Evolutionary conservation across 768 basidiomycete species (phyloP).

Genomic region (Mycena galopus): DNA sequence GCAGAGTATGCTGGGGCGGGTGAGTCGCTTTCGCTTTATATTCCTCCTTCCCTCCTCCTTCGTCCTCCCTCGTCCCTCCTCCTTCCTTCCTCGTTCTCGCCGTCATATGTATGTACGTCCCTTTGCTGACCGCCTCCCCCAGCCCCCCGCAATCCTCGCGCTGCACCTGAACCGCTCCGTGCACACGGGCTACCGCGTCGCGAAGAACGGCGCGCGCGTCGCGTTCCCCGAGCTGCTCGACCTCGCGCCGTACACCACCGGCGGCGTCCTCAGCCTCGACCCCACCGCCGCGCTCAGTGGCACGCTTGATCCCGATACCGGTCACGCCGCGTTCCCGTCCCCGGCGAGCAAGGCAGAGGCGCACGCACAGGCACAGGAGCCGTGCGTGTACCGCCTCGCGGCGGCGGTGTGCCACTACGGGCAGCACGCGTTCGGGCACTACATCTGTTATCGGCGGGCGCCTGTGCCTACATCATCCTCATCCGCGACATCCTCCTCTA

Average conservation of each 20-base stretch:
- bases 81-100: neutral
- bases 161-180: slow-evolving; percentile 94
- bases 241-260: slow-evolving; percentile 89
- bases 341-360: neutral
- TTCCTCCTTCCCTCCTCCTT: neutral
- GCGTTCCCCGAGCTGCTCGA: slow-evolving; percentile 91
- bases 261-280: slow-evolving; percentile 77
- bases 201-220: slow-evolving; percentile 89
- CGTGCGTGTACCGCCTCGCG: slow-evolving; percentile 85
- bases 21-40: slow-evolving; percentile 50
- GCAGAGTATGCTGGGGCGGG: slow-evolving; percentile 93
- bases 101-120: neutral
- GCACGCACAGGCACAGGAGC: no score
- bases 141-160: slow-evolving; percentile 90
- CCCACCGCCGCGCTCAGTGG: slow-evolving; percentile 74
- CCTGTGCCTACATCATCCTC: slow-evolving; percentile 63
- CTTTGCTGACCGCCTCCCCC: slow-evolving; percentile 1
- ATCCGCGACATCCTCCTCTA: slow-evolving; percentile 9
- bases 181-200: slow-evolving; percentile 78
- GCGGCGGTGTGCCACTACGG: slow-evolving; percentile 95
- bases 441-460: slow-evolving; percentile 90
- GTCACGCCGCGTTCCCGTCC: neutral
- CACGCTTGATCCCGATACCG: slow-evolving; percentile 33
- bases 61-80: neutral
- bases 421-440: slow-evolving; percentile 94